Base-by-base conservation (phyloP, 2,329 filamentous ascomycete genomes). In the Aspergillus candidus region DNA sequence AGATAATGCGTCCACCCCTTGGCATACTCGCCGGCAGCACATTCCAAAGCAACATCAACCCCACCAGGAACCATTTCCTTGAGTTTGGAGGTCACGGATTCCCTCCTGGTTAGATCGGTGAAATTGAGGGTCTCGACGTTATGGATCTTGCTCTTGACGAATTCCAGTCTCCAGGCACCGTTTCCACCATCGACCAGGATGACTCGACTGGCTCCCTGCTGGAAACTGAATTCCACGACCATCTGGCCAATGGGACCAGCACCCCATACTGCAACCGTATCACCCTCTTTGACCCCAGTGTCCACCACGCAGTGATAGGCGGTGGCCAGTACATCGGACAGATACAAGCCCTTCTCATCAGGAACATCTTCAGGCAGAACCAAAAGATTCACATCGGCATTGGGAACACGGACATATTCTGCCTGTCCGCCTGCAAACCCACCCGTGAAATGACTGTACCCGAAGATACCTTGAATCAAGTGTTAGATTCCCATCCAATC, bases 361-460 rank as follows among this genome's bases (percentile, higher is more conserved):
- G 88, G 86, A 0, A 94, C 83, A 53, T 78, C 77, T 42, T 86
- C 82, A 1, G 89, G 88, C 5, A 94, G 79, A 56, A 83, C 80
- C 11, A 94, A 74, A 15, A 94, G 72, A 59, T 94, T 94, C 47
- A 88, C 82, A 55, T 93, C 85, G 22, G 81, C 88, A 27, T 82
- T 78, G 0, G 89, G 88, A 6, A 94, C 87, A 6, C 88, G 79
- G 0, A 90, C 83, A 57, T 88, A 94, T 68, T 94, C 89, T 4
- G 88, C 85, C 66, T 94, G 89, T 0, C 88, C 88, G 38, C 89
- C 88, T 1, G 88, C 87, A 60, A 91, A 94, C 0, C 89, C 89
- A 6, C 88, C 88, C 0, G 86, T 89, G 60, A 94, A 87, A 44
- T 72, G 83, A 3, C 79, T 82, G 58, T 86, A 86, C 1, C 83